phyloP scores from a whole-genome alignment of 305 asterid species.

The Solanum hybrid region DNA sequence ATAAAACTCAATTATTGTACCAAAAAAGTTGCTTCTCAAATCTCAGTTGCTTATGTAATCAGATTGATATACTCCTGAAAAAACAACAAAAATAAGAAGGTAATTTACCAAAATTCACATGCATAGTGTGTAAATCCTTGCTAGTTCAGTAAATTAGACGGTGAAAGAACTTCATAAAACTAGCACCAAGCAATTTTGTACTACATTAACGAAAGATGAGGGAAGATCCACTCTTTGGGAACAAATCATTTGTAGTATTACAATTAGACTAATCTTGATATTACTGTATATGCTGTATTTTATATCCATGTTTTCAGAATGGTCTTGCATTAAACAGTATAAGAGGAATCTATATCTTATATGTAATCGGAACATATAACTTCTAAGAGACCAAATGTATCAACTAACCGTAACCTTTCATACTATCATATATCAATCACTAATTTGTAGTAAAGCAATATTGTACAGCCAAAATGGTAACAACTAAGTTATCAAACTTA shows the following conservation, averaged over 20 bases:
- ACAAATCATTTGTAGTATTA: background rate
- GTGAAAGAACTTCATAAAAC: background rate
- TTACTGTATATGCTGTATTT: background rate
- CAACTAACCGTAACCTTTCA: background rate
- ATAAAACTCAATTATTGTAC: background rate
- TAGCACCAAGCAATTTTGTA: background rate
- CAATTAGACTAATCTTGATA: background rate
- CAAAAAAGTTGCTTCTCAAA: background rate
- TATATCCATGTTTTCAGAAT: background rate
- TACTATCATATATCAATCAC: background rate
- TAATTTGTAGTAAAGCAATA: background rate
- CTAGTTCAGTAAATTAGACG: background rate
- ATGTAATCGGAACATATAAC: background rate
- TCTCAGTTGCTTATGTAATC: background rate
- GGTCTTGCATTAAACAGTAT: background rate
- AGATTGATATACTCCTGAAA: background rate
- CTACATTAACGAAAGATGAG: background rate
- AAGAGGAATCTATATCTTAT: background rate
- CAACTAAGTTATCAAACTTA: background rate
- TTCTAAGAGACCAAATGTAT: background rate
- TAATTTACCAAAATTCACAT: background rate
- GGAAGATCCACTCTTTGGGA: background rate
- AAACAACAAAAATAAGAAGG: background rate
- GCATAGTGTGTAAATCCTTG: background rate
- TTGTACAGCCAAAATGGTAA: conserved; percentile 1